These are phyloP conservation scores for Euphorbia celastroides DNA, from an alignment of 441 rosid genomes.

Conservation along the genomic window DNA sequence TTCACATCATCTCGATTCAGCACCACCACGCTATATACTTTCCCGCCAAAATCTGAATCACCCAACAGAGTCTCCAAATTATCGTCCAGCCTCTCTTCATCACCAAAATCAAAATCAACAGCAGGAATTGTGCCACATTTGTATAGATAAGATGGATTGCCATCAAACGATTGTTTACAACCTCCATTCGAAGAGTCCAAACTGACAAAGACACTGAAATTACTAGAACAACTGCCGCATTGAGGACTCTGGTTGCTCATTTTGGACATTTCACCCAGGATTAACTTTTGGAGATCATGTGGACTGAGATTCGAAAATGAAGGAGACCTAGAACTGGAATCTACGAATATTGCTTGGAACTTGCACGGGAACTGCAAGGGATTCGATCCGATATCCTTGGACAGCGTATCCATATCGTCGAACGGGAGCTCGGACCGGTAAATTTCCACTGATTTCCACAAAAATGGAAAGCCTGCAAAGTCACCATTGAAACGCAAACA, in stretches of 20 bases:
- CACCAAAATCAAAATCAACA: conserved; percentile 34
- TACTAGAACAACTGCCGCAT: conserved; percentile 41
- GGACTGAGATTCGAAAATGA: conserved; percentile 22
- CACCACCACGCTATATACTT: conserved; percentile 57
- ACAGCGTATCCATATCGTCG: conserved; percentile 52
- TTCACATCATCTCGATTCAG: conserved; percentile 39
- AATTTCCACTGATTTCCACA: conserved; percentile 92
- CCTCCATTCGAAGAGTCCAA: conserved; percentile 28
- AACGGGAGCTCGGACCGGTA: conserved; percentile 85
- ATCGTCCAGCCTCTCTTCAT: conserved; percentile 57
- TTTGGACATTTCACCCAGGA: conserved; percentile 38
- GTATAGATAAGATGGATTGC: conserved; percentile 25
- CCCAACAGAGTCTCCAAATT: conserved; percentile 38
- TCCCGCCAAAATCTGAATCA: conserved; percentile 33
- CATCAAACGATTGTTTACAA: conserved; percentile 27
- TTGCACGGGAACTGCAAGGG: conserved; percentile 55
- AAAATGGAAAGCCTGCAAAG: conserved; percentile 57
- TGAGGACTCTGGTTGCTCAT: conserved; percentile 28
- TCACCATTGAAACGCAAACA: neutral
- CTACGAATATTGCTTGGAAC: conserved; percentile 48
- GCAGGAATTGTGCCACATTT: conserved; percentile 44
- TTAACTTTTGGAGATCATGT: conserved; percentile 29
- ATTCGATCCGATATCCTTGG: conserved; percentile 40
- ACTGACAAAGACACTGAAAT: conserved; percentile 51
- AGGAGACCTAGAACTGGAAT: conserved; percentile 23